Conservation (phyloP, 73 alveolate genomes). For the Diophrys sp. region DNA sequence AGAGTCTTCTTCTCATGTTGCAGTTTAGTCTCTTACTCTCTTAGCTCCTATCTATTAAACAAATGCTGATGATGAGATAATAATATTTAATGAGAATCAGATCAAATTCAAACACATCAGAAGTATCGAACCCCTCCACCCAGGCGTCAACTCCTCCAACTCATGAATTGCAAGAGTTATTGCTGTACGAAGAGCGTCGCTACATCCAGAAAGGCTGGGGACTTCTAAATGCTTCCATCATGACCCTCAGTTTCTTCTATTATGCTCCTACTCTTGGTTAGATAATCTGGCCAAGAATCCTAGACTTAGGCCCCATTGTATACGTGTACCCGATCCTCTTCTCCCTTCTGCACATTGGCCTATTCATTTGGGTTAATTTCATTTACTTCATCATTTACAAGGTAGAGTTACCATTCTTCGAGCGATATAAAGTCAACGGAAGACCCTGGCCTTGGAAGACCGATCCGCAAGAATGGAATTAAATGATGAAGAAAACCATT, state of each 20-base stretch:
- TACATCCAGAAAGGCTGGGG: conserved; percentile 63
- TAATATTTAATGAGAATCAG: neutral
- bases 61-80: no score
- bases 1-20: no score
- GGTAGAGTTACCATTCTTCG: conserved; percentile 72
- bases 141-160: conserved; percentile 49
- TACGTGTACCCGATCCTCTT: neutral
- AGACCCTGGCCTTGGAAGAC: conserved; percentile 87
- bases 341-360: neutral
- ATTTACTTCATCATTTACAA: conserved; percentile 43
- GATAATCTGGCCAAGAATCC: conserved; percentile 16
- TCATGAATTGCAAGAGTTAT: conserved; percentile 24
- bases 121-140: conserved; percentile 27
- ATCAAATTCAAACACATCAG: neutral
- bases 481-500: neutral
- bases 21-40: no score
- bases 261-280: conserved; percentile 21
- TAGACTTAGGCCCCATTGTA: neutral
- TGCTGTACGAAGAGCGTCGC: conserved; percentile 48
- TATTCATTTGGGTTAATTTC: conserved; percentile 4
- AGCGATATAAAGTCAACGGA: conserved; percentile 57
- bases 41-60: no score
- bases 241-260: conserved; percentile 11
- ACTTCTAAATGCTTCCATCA: conserved; percentile 28
- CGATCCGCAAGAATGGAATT: conserved; percentile 59